phyloP scores from a whole-genome alignment of 768 basidiomycete genomes.

The Leccinum olivaceopallidum region DNA sequence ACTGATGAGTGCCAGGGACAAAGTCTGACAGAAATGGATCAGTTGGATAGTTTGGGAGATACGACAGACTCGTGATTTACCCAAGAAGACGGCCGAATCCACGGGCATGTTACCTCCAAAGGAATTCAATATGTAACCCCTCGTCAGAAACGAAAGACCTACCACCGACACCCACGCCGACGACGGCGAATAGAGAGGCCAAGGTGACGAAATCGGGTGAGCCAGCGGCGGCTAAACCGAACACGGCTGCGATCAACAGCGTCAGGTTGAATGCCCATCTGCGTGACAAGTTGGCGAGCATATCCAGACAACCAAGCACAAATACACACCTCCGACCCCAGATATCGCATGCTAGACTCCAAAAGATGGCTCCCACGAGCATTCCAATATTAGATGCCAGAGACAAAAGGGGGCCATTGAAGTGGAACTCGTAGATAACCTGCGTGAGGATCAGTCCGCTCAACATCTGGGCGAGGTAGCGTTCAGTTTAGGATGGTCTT shows the following conservation, averaged over 20 bases:
- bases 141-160: neutral
- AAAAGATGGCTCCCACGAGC: conserved; percentile 49
- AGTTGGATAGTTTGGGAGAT: neutral
- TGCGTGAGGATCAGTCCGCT: conserved; percentile 50
- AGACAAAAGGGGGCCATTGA: conserved; percentile 47
- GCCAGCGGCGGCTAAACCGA: conserved; percentile 51
- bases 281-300: conserved; percentile 16
- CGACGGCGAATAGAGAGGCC: conserved; percentile 45
- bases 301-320: conserved; percentile 18
- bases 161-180: conserved; percentile 52
- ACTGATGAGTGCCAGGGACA: conserved; percentile 55
- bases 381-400: conserved; percentile 55
- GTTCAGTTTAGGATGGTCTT: neutral
- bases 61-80: conserved; percentile 22
- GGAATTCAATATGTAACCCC: neutral
- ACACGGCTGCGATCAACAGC: conserved; percentile 51
- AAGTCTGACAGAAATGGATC: conserved; percentile 39
- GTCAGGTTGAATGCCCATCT: conserved; percentile 58
- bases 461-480: conserved; percentile 30
- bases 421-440: conserved; percentile 49
- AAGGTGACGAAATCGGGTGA: conserved; percentile 48
- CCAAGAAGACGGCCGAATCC: conserved; percentile 53
- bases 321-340: conserved; percentile 47
- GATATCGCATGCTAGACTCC: conserved; percentile 50
- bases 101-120: conserved; percentile 53